phyloP scores from a whole-genome alignment of 176 grass and related monocot genomes.

The Phyllostachys edulis region DNA sequence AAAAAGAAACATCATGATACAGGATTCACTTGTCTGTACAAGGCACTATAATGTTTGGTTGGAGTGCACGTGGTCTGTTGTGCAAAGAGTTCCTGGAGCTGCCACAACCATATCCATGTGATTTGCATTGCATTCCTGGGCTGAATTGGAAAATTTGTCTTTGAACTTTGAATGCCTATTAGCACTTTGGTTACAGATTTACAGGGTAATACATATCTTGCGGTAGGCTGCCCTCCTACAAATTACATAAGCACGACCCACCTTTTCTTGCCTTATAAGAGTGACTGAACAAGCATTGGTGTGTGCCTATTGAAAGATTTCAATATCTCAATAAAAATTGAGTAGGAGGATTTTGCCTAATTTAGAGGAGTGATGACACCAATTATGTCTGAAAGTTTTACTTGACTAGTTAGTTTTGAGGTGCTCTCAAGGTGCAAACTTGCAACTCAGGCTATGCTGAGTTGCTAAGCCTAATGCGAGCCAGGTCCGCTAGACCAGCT shows the following conservation, averaged over 20 bases:
- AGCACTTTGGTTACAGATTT: background rate
- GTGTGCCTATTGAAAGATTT: background rate
- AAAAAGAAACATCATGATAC: background rate
- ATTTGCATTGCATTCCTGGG: background rate
- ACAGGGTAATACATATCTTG: background rate
- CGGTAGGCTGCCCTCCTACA: background rate
- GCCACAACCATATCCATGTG: background rate
- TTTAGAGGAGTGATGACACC: background rate
- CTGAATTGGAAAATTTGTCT: background rate
- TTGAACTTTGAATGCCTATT: background rate
- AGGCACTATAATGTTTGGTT: background rate
- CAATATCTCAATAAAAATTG: background rate
- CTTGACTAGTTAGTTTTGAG: background rate
- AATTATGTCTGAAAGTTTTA: background rate
- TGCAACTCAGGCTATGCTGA: background rate
- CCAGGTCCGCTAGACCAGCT: too few species aligned
- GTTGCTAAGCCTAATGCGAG: too few species aligned
- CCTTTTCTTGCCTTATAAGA: background rate
- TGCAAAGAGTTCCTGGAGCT: background rate
- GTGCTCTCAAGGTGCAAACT: background rate
- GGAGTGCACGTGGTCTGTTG: background rate
- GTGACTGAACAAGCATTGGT: background rate
- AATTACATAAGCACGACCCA: background rate
- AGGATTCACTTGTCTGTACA: background rate
- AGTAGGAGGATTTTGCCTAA: background rate